These are phyloP conservation scores for Cinnamomum micranthum DNA, from an alignment of 164 flowering plant genomes.

Conservation along the genomic window DNA sequence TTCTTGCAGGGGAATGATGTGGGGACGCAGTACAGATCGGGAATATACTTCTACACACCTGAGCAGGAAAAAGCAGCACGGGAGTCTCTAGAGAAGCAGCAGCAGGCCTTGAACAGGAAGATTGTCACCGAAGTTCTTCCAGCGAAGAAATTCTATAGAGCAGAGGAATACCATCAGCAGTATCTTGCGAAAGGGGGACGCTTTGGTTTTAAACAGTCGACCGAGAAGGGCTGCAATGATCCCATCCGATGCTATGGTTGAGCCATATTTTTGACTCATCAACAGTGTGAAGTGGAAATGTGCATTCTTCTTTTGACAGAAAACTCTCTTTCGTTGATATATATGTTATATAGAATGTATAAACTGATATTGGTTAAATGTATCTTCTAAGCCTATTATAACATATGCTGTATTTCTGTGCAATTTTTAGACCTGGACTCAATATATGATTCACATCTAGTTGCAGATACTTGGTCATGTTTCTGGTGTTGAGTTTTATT, in stretches of 20 bases:
- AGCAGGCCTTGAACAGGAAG: constrained; percentile 58
- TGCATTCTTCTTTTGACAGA: constrained; percentile 3
- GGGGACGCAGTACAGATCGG: constrained; percentile 90
- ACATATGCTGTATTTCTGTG: too few species aligned
- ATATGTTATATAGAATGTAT: too few species aligned
- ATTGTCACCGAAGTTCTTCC: constrained; percentile 86
- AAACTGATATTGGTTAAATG: too few species aligned
- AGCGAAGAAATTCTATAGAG: constrained; percentile 88
- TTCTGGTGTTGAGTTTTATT: neutral
- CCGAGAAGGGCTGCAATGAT: constrained; percentile 82
- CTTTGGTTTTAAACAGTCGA: constrained; percentile 65
- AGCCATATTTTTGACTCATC: neutral
- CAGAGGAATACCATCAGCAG: constrained; percentile 92
- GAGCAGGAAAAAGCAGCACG: constrained; percentile 78
- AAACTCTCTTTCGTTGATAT: neutral
- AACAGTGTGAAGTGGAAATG: neutral
- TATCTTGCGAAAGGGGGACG: constrained; percentile 89
- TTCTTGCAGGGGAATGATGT: constrained; percentile 73
- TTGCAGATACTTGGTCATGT: neutral
- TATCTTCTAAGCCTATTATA: too few species aligned
- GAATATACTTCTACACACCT: constrained; percentile 83
- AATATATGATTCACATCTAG: neutral
- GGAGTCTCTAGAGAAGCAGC: constrained; percentile 59
- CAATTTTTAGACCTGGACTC: neutral
- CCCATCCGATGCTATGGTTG: constrained; percentile 74